Percentiles rank a stretch among this genome's conserved stretches.
phyloP scores from a whole-genome alignment of 441 rosid species.

The Sinapis alba region DNA sequence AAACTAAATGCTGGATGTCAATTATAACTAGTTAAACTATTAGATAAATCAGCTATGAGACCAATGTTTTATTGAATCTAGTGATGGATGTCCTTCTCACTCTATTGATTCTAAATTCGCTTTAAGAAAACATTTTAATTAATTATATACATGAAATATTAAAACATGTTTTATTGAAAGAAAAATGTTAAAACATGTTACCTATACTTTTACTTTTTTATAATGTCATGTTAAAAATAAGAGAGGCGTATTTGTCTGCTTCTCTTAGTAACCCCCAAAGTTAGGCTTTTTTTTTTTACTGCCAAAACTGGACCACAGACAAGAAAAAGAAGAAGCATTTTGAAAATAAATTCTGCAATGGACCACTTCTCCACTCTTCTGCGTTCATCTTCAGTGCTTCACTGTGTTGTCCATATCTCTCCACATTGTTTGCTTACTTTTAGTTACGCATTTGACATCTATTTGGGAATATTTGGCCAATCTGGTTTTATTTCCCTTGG shows the following conservation, averaged over 20 bases:
- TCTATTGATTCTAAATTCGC: not conserved
- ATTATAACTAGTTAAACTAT: not conserved
- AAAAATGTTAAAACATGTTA: not conserved
- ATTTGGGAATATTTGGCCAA: constrained; percentile 33
- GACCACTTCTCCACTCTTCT: constrained; percentile 42
- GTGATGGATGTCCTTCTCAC: not conserved
- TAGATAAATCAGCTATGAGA: not conserved
- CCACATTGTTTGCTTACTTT: constrained; percentile 37
- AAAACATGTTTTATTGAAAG: not conserved
- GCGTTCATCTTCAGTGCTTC: constrained; percentile 30
- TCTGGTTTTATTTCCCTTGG: constrained; percentile 18
- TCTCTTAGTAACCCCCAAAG: constrained; percentile 33
- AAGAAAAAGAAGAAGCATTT: constrained; percentile 26
- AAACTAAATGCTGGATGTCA: not conserved
- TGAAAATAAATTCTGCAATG: constrained; percentile 36
- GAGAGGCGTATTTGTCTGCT: constrained; percentile 11
- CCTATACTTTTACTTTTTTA: not conserved
- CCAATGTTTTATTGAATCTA: not conserved
- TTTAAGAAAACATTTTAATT: not conserved
- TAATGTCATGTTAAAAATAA: constrained; percentile 1
- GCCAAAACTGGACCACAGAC: constrained; percentile 38
- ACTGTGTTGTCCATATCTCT: constrained; percentile 37
- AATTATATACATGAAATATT: not conserved
- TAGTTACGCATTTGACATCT: constrained; percentile 33
- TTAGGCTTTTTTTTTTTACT: constrained; percentile 38